Conservation (phyloP, 202 grass and related monocot genomes). For the Eragrostis tef region DNA sequence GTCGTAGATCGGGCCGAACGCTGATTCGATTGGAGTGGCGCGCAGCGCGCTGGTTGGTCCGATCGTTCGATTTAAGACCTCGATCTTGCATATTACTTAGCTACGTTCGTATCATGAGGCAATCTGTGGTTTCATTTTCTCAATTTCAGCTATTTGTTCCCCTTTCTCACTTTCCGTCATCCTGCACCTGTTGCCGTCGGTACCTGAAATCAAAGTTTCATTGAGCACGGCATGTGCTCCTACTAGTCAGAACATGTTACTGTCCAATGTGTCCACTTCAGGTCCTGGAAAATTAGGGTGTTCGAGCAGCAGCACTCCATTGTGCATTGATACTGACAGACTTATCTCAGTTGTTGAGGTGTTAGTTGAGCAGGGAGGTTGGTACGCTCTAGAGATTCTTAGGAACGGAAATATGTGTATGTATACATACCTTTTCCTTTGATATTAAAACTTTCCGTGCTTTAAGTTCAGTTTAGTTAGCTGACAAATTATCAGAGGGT, state of each 20-base stretch:
- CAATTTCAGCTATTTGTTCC: neutral
- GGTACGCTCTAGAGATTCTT: neutral
- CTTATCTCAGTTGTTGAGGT: slow-evolving; percentile 5
- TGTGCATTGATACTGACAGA: slow-evolving; percentile 7
- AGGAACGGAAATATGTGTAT: neutral
- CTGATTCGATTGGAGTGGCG: neutral
- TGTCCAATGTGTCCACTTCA: neutral
- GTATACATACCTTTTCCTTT: neutral
- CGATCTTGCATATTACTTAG: neutral
- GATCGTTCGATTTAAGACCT: neutral
- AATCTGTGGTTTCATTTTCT: slow-evolving; percentile 13
- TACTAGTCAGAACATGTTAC: neutral
- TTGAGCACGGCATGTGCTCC: neutral
- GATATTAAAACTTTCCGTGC: neutral
- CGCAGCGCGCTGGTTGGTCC: neutral
- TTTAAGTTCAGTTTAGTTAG: neutral
- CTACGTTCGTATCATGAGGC: neutral
- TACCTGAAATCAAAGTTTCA: neutral
- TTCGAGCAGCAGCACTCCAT: neutral
- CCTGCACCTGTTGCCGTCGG: neutral
- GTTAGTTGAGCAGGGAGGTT: neutral
- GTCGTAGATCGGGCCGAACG: slow-evolving; percentile 14
- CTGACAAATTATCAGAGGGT: neutral
- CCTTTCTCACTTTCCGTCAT: neutral
- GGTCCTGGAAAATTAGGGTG: neutral